Evolutionary conservation across 176 grass and related monocot species (phyloP).

Genomic region (Dendrocalamus sinicus): DNA sequence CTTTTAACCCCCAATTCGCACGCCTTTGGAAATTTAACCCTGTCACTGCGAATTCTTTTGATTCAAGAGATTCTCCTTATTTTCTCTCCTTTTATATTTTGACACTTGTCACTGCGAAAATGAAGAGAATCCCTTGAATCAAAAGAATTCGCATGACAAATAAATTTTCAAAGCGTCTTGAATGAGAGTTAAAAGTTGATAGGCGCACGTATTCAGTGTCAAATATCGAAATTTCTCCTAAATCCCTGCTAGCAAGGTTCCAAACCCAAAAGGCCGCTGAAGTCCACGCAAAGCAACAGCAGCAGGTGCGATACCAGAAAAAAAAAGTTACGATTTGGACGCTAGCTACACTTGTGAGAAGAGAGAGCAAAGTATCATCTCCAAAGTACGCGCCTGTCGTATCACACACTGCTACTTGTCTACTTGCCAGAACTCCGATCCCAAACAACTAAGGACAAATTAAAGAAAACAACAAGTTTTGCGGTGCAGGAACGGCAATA

Average conservation of each 20-base stretch:
- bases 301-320: not conserved
- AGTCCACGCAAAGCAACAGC: conserved; percentile 20
- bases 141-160: too few relatives aligned
- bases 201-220: too few relatives aligned
- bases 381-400: conserved; percentile 3
- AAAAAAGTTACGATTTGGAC: conserved; percentile 45
- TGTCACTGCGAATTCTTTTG: too few relatives aligned
- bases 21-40: too few relatives aligned
- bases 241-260: not conserved
- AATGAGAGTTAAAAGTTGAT: too few relatives aligned
- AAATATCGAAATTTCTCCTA: too few relatives aligned
- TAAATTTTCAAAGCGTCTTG: too few relatives aligned
- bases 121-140: too few relatives aligned
- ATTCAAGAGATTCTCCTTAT: too few relatives aligned
- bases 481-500: not conserved
- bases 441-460: not conserved
- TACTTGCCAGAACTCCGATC: not conserved
- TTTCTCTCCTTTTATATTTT: too few relatives aligned
- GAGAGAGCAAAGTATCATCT: not conserved
- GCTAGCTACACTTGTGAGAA: not conserved
- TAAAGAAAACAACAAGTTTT: conserved; percentile 3
- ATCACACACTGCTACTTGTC: not conserved
- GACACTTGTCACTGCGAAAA: too few relatives aligned
- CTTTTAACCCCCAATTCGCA: too few relatives aligned
- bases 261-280: not conserved